Conservation (phyloP, 352 stramenopile genomes). For the Thraustochytrium sp. region DNA sequence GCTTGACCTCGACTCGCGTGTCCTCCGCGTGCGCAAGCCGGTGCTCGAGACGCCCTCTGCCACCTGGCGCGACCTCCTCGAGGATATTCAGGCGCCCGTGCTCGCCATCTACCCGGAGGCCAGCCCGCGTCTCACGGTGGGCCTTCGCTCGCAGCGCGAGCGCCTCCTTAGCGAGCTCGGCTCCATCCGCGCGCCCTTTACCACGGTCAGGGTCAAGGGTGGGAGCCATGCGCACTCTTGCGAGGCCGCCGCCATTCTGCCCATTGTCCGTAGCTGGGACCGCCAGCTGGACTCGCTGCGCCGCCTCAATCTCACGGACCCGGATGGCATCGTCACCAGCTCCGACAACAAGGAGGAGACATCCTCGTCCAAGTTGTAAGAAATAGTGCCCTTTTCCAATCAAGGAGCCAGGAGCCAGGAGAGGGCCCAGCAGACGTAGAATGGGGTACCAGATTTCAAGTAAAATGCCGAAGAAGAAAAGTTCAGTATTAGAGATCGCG, state of each 20-base stretch:
- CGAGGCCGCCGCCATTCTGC: conserved; percentile 4
- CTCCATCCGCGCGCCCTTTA: not conserved
- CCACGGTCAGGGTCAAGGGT: not conserved
- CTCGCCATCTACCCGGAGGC: not conserved
- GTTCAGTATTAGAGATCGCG: too few relatives aligned
- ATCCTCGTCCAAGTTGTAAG: too few relatives aligned
- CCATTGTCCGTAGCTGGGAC: not conserved
- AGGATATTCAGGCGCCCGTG: not conserved
- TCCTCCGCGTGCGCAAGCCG: not conserved
- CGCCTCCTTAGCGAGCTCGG: not conserved
- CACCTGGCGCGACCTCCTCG: not conserved
- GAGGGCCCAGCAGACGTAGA: too few relatives aligned
- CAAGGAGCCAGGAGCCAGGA: too few relatives aligned
- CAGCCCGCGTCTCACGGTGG: not conserved
- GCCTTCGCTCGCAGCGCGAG: not conserved
- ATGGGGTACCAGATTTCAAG: too few relatives aligned
- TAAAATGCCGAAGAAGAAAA: too few relatives aligned
- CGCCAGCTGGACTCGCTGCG: not conserved
- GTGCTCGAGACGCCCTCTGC: not conserved
- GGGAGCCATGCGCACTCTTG: conserved; percentile 24
- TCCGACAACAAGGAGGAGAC: too few relatives aligned
- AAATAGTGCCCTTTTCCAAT: too few relatives aligned
- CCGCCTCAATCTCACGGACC: not conserved
- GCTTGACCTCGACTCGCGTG: not conserved
- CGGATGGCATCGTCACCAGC: too few relatives aligned